These are phyloP conservation scores for Auriscalpium vulgare DNA, from an alignment of 768 basidiomycete species.

Conservation along the genomic window DNA sequence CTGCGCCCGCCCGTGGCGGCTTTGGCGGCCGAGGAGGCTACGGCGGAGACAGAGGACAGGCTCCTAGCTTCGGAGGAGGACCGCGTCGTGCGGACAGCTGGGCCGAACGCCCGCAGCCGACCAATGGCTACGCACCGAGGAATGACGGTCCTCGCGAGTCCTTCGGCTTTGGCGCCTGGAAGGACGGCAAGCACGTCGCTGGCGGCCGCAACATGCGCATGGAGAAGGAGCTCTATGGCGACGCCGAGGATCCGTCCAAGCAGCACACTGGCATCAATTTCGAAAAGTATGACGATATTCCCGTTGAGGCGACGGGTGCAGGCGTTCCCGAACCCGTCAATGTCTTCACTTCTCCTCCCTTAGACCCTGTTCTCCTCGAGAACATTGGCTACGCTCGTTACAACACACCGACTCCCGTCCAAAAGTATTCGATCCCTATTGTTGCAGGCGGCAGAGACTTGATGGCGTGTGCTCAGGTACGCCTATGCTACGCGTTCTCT, in stretches of 20 bases:
- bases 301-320: slow-evolving; percentile 95
- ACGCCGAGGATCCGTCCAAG: slow-evolving; percentile 73
- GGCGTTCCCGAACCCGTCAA: slow-evolving; percentile 94
- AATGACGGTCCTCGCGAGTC: slow-evolving; percentile 41
- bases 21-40: slow-evolving; percentile 33
- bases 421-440: slow-evolving; percentile 99
- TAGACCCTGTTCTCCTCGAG: slow-evolving; percentile 90
- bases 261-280: slow-evolving; percentile 99
- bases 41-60: slow-evolving; percentile 30
- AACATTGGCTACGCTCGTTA: slow-evolving; percentile 93
- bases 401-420: slow-evolving; percentile 93
- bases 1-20: slow-evolving; percentile 29
- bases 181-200: slow-evolving; percentile 79
- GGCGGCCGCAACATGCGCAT: slow-evolving; percentile 79
- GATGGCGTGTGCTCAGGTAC: slow-evolving; percentile 91
- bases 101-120: slow-evolving; percentile 25
- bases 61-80: slow-evolving; percentile 27
- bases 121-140: slow-evolving; percentile 31
- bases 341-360: slow-evolving; percentile 79
- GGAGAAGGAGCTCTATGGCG: slow-evolving; percentile 96
- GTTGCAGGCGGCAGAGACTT: slow-evolving; percentile 83
- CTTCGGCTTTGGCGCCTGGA: slow-evolving; percentile 74
- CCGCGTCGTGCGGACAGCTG: slow-evolving; percentile 34
- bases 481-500: slow-evolving; percentile 15
- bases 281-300: slow-evolving; percentile 99